phyloP scores from a whole-genome alignment of 2,329 filamentous ascomycete genomes.

The Ophiocordyceps sinensis region DNA sequence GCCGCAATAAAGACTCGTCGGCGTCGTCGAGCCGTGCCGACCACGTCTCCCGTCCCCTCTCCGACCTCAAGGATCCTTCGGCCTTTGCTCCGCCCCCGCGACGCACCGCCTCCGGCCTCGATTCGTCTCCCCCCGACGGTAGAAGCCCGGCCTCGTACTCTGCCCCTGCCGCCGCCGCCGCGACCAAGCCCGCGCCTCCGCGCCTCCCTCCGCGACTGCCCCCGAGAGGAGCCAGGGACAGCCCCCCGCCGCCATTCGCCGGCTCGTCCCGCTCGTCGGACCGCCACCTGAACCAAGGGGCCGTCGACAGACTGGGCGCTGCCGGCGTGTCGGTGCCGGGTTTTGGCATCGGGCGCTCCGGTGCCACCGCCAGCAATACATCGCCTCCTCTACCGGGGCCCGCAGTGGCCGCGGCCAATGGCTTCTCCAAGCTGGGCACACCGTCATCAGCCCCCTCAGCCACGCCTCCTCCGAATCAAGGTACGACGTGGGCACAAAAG shows the following conservation, averaged over 20 bases:
- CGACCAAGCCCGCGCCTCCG: conserved; percentile 23
- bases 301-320: conserved; percentile 51
- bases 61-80: conserved; percentile 58
- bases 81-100: conserved; percentile 73
- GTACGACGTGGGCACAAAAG: conserved; percentile 51
- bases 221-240: conserved; percentile 3
- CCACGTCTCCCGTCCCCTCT: conserved; percentile 44
- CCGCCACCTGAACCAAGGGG: conserved; percentile 34
- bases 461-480: conserved; percentile 20
- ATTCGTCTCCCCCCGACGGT: conserved; percentile 8
- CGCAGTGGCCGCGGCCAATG: conserved; percentile 6
- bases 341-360: conserved; percentile 49
- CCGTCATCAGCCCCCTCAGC: conserved; percentile 11
- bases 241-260: background rate
- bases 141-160: conserved; percentile 6
- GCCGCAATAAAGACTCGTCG: conserved; percentile 21
- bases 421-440: conserved; percentile 40
- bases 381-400: background rate
- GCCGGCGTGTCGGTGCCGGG: conserved; percentile 68
- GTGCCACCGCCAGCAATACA: background rate
- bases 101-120: conserved; percentile 24
- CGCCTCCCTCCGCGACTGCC: conserved; percentile 39
- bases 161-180: background rate
- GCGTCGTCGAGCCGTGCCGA: conserved; percentile 11
- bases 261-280: background rate